Evolutionary conservation across 805 yeast species (phyloP), one percentile per base, ranked within the genome.

Genomic region (Kuraishia cidri): DNA sequence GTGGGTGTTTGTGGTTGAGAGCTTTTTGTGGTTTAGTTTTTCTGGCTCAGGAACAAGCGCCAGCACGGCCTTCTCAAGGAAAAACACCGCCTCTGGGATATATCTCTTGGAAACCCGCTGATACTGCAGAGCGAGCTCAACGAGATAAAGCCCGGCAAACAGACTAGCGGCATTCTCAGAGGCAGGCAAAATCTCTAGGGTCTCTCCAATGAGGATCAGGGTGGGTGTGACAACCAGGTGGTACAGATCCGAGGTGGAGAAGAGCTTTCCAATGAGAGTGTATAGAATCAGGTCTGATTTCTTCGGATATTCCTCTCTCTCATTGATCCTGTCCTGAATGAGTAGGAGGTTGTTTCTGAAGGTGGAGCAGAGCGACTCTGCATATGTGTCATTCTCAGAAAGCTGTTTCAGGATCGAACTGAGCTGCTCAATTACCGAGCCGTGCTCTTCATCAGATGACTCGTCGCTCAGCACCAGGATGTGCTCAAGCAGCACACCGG

Each of bases 171-270:
- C 54, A 18, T 24, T 8, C 16, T 24, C 28, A 33, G 47, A 48
- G 12, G 40, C 38, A 10, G 32, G 18, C 14, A 71, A 45, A 43
- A 70, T 73, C 33, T 78, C 75, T 35, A 90, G 58, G 10, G 74
- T 62, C 53, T 85, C 90, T 31, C 79, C 72, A 63, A 86, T 74
- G 25, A 85, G 57, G 22, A 92, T 69, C 20, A 74, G 60, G 2
- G 90, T 69, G 3, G 97, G 95, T 0, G 96, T 88, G 4, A 79
- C 88, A 8, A 92, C 81, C 37, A 87, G 65, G 62, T 92, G 98
- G 57, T 83, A 90, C 50, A 86, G 88, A 62, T 92, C 99, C 1
- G 98, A 92, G 1, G 97, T 86, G 1, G 98, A 88, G 50, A 82
- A 92, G 4, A 87, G 51, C 34, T 69, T 63, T 5, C 97, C 97